Evolutionary conservation across 345 rosid genomes (phyloP), one percentile per base, ranked within the genome.

Genomic region (Hevea brasiliensis): DNA sequence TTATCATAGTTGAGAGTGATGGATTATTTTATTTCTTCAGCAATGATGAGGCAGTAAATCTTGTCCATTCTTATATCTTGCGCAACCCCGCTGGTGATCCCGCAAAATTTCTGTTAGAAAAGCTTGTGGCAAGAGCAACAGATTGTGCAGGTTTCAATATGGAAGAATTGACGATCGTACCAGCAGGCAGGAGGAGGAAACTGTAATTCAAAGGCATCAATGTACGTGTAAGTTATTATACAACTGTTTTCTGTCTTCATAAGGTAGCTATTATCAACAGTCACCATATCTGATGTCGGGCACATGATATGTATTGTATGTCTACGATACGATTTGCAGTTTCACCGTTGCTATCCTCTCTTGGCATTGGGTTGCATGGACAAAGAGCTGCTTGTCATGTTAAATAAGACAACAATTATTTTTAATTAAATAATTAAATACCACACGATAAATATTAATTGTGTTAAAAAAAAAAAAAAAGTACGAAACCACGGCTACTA

Each of bases 131-230:
- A 67, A 88, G 88, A 84, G 98, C 97, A 23, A 97, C 99, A 29
- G 87, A 85, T 70, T 83, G 87, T 83, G 99, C 90, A 92, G 98
- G 98, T 32, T 92, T 92, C 80, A 90, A 89, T 59, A 73, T 84
- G 86, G 99, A 95, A 74, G 97, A 92, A 73, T 67, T 95, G 90
- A 84, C 85, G 94, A 92, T 80, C 71, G 75, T 95, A 71, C 99
- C 98, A n/a, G 92, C 92, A 23, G 99, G 99, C 53, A 76, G 96
- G 88, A 89, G 91, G 81, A 82, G 97, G 86, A 92, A 53, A 92
- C 99, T 50, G 89, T 92, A 14, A 86, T 6, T 76, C 91, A 20
- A 92, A 89, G 85, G 99, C 99, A 67, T 95, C 99, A 27, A 95
- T 93, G 13, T 85, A 76, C 51, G 67, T 78, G 53, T 82, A 74